These are phyloP conservation scores for Eimeria zaria DNA, from an alignment of 169 alveolate species.

Conservation along the genomic window DNA sequence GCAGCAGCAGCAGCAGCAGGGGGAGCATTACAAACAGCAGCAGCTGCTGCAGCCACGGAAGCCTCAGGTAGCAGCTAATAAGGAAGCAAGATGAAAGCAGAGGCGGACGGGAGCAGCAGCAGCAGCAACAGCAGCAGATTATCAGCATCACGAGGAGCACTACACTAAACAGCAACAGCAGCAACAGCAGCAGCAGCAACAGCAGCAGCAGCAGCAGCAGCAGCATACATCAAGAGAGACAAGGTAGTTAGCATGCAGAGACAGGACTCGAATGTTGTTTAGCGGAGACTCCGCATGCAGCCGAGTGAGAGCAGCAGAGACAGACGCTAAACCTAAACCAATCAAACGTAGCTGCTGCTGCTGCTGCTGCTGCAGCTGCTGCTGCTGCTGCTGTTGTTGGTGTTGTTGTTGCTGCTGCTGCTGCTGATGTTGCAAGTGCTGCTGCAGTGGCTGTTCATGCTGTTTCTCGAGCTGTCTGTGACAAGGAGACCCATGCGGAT, in stretches of 20 bases:
- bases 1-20: neutral
- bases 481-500: too few relatives aligned
- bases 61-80: too few relatives aligned
- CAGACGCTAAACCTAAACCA: neutral
- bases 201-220: slow-evolving; percentile 6
- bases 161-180: too few relatives aligned
- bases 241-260: slow-evolving; percentile 10
- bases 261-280: neutral
- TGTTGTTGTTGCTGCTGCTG: neutral
- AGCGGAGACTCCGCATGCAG: neutral
- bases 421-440: too few relatives aligned
- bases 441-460: too few relatives aligned
- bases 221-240: slow-evolving; percentile 17
- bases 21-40: too few relatives aligned
- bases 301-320: neutral
- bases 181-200: slow-evolving; percentile 19
- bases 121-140: neutral
- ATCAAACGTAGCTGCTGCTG: slow-evolving; percentile 36
- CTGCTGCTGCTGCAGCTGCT: neutral
- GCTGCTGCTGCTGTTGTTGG: slow-evolving; percentile 3
- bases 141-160: neutral
- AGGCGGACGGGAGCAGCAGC: neutral
- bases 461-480: too few relatives aligned
- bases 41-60: too few relatives aligned
- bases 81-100: neutral